Evolutionary conservation across 371 early-diverging fungal genomes (phyloP).

Genomic region (Mortierella sp.): DNA sequence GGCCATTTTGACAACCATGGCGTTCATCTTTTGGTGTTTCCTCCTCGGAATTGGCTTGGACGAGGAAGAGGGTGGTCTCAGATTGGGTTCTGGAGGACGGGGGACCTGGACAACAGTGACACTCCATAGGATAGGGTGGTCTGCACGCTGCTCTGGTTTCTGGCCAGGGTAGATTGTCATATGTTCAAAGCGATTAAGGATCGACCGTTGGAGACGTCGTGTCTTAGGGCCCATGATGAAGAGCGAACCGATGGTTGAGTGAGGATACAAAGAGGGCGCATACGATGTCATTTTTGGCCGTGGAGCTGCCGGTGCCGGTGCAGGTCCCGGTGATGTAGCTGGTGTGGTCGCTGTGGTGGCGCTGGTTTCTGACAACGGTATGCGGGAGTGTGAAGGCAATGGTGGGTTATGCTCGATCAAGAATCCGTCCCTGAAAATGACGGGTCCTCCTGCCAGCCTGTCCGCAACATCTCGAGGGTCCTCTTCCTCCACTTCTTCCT

Average conservation of each 20-base stretch:
- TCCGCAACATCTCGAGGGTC: conserved; percentile 52
- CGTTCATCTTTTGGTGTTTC: conserved; percentile 41
- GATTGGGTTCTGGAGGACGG: conserved; percentile 21
- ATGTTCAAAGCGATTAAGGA: conserved; percentile 38
- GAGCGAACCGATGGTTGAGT: conserved; percentile 48
- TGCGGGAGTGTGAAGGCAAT: conserved; percentile 12
- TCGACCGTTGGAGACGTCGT: conserved; percentile 39
- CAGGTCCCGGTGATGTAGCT: no score
- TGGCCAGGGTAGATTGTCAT: conserved; percentile 49
- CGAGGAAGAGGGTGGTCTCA: not conserved
- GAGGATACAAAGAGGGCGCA: conserved; percentile 44
- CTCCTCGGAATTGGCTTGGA: conserved; percentile 14
- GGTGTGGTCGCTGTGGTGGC: not conserved
- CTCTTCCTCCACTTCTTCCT: conserved; percentile 45
- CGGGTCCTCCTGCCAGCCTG: conserved; percentile 43
- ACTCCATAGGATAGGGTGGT: conserved; percentile 47
- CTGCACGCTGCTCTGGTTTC: conserved; percentile 40
- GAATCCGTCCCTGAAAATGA: conserved; percentile 50
- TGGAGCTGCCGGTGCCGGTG: not conserved
- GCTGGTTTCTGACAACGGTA: not conserved
- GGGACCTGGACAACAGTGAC: conserved; percentile 47
- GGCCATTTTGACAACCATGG: conserved; percentile 55
- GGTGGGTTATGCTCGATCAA: conserved; percentile 43
- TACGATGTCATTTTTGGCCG: conserved; percentile 48
- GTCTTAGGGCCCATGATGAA: conserved; percentile 55